phyloP scores from a whole-genome alignment of 2,329 filamentous ascomycete genomes.

The Teratosphaeria destructans region DNA sequence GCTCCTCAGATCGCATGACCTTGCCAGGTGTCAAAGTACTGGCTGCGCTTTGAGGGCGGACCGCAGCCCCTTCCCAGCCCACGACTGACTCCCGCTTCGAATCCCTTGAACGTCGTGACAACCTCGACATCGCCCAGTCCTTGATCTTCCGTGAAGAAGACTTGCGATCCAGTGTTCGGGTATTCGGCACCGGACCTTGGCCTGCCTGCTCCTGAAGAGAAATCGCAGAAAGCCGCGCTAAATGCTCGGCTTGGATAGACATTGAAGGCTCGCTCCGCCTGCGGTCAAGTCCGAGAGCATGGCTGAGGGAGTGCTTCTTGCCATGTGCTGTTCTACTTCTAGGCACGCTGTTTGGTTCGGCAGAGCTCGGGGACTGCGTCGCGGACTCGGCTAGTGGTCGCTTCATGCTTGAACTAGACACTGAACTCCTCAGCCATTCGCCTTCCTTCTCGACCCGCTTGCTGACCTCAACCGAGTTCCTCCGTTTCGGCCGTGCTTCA shows the following conservation, averaged over 20 bases:
- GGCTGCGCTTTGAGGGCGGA: slow-evolving; percentile 5
- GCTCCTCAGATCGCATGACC: slow-evolving; percentile 1
- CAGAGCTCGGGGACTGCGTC: slow-evolving; percentile 8
- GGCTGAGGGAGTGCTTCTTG: slow-evolving; percentile 52
- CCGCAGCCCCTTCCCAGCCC: neutral
- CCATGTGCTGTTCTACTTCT: slow-evolving; percentile 29
- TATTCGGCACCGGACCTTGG: neutral
- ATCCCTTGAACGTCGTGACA: slow-evolving; percentile 51
- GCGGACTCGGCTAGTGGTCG: slow-evolving; percentile 15
- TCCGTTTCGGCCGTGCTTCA: slow-evolving; percentile 50
- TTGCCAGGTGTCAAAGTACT: slow-evolving; percentile 5
- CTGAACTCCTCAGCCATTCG: slow-evolving; percentile 21
- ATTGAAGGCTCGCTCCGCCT: slow-evolving; percentile 30
- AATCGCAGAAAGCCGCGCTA: slow-evolving; percentile 20
- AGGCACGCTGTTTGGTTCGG: slow-evolving; percentile 7
- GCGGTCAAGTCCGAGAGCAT: slow-evolving; percentile 52
- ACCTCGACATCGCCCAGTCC: slow-evolving; percentile 48
- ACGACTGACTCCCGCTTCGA: slow-evolving; percentile 16
- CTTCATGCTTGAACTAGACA: slow-evolving; percentile 8
- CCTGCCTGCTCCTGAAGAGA: slow-evolving; percentile 19
- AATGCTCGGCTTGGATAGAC: slow-evolving; percentile 12
- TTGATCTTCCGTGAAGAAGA: slow-evolving; percentile 56
- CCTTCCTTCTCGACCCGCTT: slow-evolving; percentile 23
- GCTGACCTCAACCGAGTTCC: slow-evolving; percentile 15
- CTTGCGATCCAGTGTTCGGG: slow-evolving; percentile 7